Evolutionary conservation across 352 stramenopile genomes (phyloP), one percentile per base, ranked within the genome.

Genomic region (Globisporangium nagaii): DNA sequence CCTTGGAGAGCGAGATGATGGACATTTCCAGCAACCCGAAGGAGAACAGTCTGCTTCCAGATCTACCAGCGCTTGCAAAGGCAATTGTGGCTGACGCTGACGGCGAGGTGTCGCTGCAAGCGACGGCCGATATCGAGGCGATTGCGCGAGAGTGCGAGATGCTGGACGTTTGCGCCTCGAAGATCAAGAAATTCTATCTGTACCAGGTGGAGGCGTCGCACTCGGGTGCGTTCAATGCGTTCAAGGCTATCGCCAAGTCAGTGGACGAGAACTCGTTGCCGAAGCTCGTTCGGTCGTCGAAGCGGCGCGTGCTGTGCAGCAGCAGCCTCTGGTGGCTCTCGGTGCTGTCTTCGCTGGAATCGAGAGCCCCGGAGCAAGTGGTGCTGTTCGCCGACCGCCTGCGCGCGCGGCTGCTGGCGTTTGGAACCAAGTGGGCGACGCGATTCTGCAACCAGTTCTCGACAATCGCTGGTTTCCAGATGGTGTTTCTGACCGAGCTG

Each of bases 401-500:
- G 10, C 75, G 66, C 47, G 75, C 75, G 1, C 75, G 73, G 32
- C 54, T 80, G 19, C 59, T 69, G 25, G 52, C 63, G 10, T 64
- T 81, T 37, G 63, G 60, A 2, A 85, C 68, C 8, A 77, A 71
- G 6, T 86, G 79, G 73, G 62, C 70, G 3, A 58, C 35, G 1
- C 53, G 56, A 9, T 87, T 91, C 56, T 75, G 58, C 13, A 52
- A 56, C 1, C 65, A 73, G 42, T 76, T 93, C 36, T 52, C 71
- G n/a, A 67, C 65, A 13, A 41, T 71, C 1, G 51, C 63, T 12
- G 79, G 75, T 22, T 59, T 90, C 25, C 63, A 66, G n/a, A 39
- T 88, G 6, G 54, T 75, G 20, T 62, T 93, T 0, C 61, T 80
- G 7, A 62, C 59, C 10, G 83, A 93, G 42, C 50, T 93, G 4